Conservation (phyloP, 2,329 filamentous ascomycete genomes). For the Botrytis porri region DNA sequence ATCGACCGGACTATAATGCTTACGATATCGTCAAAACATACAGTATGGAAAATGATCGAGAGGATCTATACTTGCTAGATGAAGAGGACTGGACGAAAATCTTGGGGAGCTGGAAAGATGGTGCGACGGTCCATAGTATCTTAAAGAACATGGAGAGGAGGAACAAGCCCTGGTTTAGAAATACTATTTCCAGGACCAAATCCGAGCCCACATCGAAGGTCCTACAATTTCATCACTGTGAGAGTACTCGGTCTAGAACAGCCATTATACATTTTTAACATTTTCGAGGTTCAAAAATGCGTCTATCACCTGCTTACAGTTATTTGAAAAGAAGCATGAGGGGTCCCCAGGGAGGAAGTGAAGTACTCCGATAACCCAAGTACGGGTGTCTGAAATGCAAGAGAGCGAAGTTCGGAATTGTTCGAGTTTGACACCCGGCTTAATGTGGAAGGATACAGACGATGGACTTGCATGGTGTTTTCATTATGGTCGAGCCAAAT, state of each 20-base stretch:
- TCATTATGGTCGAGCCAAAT: not conserved
- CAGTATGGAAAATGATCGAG: not conserved
- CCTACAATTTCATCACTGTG: not conserved
- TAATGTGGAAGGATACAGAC: not conserved
- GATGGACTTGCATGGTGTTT: not conserved
- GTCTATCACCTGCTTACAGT: not conserved
- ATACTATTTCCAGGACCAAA: not conserved
- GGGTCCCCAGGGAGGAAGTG: not conserved
- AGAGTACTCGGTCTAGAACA: not conserved
- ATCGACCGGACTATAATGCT: constrained; percentile 4
- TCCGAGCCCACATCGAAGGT: not conserved
- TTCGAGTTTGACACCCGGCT: not conserved
- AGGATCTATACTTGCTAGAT: not conserved
- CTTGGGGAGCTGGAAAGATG: not conserved
- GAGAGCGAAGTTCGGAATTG: not conserved
- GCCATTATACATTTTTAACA: not conserved
- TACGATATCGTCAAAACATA: not conserved
- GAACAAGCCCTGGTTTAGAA: no score
- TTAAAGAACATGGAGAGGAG: not conserved
- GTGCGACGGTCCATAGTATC: not conserved
- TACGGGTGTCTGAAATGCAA: not conserved
- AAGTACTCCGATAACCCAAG: not conserved
- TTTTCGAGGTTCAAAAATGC: not conserved
- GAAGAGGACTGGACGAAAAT: not conserved
- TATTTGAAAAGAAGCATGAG: not conserved